phyloP scores from a whole-genome alignment of 495 filamentous ascomycete species.

The Aspergillus olivimuriae region DNA sequence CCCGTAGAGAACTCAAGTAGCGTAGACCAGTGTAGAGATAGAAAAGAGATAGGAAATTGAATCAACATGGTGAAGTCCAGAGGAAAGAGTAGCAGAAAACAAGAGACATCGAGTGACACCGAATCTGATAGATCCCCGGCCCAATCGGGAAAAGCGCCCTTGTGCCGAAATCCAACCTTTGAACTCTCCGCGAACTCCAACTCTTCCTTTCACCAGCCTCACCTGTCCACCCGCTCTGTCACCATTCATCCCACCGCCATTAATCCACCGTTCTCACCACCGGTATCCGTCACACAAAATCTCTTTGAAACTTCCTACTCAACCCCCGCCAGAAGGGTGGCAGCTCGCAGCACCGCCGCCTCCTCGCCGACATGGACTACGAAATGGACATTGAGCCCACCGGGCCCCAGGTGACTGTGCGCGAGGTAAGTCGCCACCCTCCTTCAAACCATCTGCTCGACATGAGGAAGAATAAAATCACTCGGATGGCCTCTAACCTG shows the following conservation, averaged over 20 bases:
- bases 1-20: too few relatives aligned
- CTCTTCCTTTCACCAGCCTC: slow-evolving; percentile 1
- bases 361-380: slow-evolving; percentile 52
- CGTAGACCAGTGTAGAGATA: too few relatives aligned
- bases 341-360: slow-evolving; percentile 25
- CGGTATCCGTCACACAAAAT: too few relatives aligned
- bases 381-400: slow-evolving; percentile 62
- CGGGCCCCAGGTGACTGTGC: slow-evolving; percentile 64
- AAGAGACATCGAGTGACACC: neutral
- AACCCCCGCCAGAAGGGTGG: too few relatives aligned
- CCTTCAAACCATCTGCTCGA: neutral
- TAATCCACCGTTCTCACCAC: too few relatives aligned
- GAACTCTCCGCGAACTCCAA: slow-evolving; percentile 2
- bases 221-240: neutral
- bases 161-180: slow-evolving; percentile 1
- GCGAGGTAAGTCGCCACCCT: slow-evolving; percentile 43
- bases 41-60: too few relatives aligned
- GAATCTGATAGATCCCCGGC: too few relatives aligned
- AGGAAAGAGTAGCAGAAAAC: too few relatives aligned
- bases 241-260: neutral
- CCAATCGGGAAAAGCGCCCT: slow-evolving; percentile 31
- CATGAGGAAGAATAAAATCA: neutral
- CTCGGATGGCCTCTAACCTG: slow-evolving; percentile 4
- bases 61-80: neutral
- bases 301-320: too few relatives aligned